phyloP scores from a whole-genome alignment of 176 grass and related monocot genomes.

The Tuctoria greenei region DNA sequence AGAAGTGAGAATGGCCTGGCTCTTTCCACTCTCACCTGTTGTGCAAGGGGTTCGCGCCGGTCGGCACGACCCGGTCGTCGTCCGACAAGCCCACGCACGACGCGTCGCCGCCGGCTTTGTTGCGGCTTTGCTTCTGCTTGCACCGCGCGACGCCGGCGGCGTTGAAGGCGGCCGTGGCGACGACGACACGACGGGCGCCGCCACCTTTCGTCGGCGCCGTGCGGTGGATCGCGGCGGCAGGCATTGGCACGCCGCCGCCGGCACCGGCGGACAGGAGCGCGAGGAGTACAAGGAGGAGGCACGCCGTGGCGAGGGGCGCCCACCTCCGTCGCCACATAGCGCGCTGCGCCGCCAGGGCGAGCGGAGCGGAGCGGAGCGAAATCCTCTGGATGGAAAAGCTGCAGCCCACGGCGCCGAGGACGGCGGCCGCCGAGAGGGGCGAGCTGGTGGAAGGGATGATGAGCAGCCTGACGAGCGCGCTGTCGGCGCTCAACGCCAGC shows the following conservation, averaged over 20 bases:
- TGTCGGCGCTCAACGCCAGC: constrained; percentile 22
- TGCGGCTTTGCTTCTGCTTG: not conserved
- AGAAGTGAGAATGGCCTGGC: not conserved
- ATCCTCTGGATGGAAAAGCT: no score
- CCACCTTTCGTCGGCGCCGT: not conserved
- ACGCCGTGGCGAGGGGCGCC: constrained; percentile 4
- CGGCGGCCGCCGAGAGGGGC: not conserved
- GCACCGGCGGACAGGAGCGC: not conserved
- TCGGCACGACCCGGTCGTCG: constrained; percentile 50
- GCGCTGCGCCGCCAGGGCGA: not conserved
- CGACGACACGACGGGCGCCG: not conserved
- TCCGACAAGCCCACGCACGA: not conserved
- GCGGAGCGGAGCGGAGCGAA: no score
- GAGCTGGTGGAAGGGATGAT: constrained; percentile 43
- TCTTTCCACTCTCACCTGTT: constrained; percentile 22
- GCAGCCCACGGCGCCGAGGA: not conserved
- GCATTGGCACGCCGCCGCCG: not conserved
- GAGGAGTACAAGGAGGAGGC: constrained; percentile 26
- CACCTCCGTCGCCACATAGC: constrained; percentile 32
- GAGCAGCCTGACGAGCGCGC: constrained; percentile 36
- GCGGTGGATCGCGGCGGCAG: not conserved
- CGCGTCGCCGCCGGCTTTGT: not conserved
- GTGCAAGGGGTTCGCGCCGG: constrained; percentile 63
- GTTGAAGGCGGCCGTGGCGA: not conserved
- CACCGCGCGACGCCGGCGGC: constrained; percentile 10